Percentiles rank a stretch among this genome's conserved stretches.
These are phyloP conservation scores for Wickerhamomyces canadensis DNA, from an alignment of 805 yeast genomes.

Conservation along the genomic window DNA sequence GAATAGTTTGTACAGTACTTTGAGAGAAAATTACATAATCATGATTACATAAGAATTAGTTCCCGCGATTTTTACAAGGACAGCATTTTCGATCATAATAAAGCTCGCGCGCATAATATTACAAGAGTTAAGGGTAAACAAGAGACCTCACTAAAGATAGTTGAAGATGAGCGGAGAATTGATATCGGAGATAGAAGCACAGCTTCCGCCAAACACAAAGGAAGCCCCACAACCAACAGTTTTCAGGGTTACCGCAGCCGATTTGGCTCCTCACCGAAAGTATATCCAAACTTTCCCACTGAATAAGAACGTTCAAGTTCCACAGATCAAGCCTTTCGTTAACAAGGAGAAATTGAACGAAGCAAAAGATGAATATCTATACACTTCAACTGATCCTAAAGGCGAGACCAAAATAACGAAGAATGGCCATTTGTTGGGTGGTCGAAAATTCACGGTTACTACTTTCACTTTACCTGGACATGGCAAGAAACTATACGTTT, in stretches of 20 bases:
- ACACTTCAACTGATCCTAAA: slow-evolving; percentile 28
- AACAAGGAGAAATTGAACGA: slow-evolving; percentile 14
- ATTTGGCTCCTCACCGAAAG: slow-evolving; percentile 8
- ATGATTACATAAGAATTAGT: no score
- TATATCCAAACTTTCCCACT: slow-evolving; percentile 10
- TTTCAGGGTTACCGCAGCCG: slow-evolving; percentile 9
- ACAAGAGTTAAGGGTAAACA: not conserved
- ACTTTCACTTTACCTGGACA: slow-evolving; percentile 35
- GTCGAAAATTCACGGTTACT: slow-evolving; percentile 33
- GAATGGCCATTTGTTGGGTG: slow-evolving; percentile 34
- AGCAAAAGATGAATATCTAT: slow-evolving; percentile 28
- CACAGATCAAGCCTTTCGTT: slow-evolving; percentile 10
- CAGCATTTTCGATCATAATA: no score
- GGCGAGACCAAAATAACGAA: slow-evolving; percentile 41
- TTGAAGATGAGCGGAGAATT: not conserved
- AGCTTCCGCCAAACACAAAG: slow-evolving; percentile 17
- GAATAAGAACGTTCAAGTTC: slow-evolving; percentile 9
- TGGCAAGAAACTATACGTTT: slow-evolving; percentile 32
- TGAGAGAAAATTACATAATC: no score
- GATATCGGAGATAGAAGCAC: slow-evolving; percentile 11
- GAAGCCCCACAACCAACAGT: slow-evolving; percentile 22
- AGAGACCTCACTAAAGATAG: not conserved
- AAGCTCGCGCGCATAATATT: no score
- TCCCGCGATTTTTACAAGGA: no score
- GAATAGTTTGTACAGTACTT: no score